A percentile compares a stretch with the other conserved stretches of the same genome.
These are phyloP conservation scores for Priceomyces melissophilus DNA, from an alignment of 805 yeast genomes.

Conservation along the genomic window DNA sequence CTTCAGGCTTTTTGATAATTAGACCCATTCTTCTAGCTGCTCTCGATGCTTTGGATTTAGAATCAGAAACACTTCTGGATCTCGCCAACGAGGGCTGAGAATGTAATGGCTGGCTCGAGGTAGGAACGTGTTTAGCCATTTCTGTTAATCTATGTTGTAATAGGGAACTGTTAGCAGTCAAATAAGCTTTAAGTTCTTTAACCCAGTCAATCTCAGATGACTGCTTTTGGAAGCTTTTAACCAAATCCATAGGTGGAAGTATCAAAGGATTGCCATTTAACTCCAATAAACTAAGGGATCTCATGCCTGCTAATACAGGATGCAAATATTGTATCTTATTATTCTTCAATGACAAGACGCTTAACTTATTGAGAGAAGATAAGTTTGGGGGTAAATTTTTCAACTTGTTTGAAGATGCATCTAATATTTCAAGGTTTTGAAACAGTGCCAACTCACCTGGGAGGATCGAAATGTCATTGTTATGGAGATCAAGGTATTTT, in stretches of 20 bases:
- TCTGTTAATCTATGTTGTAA: conserved; percentile 7
- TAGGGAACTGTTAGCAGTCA: conserved; percentile 29
- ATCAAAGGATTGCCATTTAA: conserved; percentile 60
- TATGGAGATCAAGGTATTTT: conserved; percentile 63
- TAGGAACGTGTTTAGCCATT: conserved; percentile 6
- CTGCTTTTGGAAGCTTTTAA: conserved; percentile 32
- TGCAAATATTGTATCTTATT: conserved; percentile 58
- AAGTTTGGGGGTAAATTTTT: conserved; percentile 36
- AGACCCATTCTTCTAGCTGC: conserved; percentile 78
- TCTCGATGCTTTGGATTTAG: conserved; percentile 51
- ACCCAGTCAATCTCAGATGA: conserved; percentile 46
- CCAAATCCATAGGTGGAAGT: conserved; percentile 39
- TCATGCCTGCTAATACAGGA: conserved; percentile 48
- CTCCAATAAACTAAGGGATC: conserved; percentile 54
- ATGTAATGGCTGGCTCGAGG: conserved; percentile 2
- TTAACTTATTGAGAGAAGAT: conserved; percentile 41
- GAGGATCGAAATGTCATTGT: conserved; percentile 51
- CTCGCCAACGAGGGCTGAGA: conserved; percentile 20
- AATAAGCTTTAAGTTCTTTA: conserved; percentile 35
- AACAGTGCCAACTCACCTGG: conserved; percentile 44
- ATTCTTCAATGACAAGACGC: conserved; percentile 58
- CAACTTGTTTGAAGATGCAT: conserved; percentile 57
- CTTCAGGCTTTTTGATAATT: conserved; percentile 47
- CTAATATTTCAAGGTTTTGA: conserved; percentile 56
- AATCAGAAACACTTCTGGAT: conserved; percentile 28